These are phyloP conservation scores for Trametes punicea DNA, from an alignment of 768 basidiomycete genomes.

Conservation along the genomic window DNA sequence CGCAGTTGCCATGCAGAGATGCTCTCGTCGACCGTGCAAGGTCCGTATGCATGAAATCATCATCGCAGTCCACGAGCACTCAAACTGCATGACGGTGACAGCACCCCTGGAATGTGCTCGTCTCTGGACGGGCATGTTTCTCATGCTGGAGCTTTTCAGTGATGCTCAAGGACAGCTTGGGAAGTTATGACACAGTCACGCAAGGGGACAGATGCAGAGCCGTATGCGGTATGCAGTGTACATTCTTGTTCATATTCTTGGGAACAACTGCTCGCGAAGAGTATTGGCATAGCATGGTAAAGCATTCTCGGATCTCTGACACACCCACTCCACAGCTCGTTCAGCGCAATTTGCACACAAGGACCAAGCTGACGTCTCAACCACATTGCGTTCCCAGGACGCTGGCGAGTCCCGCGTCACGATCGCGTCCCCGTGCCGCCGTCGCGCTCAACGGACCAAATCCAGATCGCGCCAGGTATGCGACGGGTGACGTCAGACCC, in stretches of 20 bases:
- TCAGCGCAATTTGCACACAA: too few relatives aligned
- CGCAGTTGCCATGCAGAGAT: not conserved
- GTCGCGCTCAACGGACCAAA: not conserved
- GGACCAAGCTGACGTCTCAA: too few relatives aligned
- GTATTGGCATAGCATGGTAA: too few relatives aligned
- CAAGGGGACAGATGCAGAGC: too few relatives aligned
- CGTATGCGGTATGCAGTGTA: too few relatives aligned
- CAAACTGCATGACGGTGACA: not conserved
- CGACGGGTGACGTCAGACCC: slow-evolving; percentile 13
- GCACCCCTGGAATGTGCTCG: not conserved
- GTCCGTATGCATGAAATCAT: too few relatives aligned
- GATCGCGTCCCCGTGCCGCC: slow-evolving; percentile 6
- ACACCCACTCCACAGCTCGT: too few relatives aligned
- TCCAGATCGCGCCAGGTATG: slow-evolving; percentile 3
- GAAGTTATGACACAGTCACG: not conserved
- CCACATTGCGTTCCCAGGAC: not conserved
- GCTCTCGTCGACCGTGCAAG: not conserved
- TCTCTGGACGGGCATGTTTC: not conserved
- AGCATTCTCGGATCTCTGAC: too few relatives aligned
- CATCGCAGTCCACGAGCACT: not conserved
- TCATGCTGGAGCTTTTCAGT: not conserved
- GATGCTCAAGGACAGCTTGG: not conserved
- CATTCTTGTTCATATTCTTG: too few relatives aligned
- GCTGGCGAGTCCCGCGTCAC: slow-evolving; percentile 1
- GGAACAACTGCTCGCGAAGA: too few relatives aligned